A percentile compares a stretch with the other conserved stretches of the same genome.
Evolutionary conservation across 2,329 filamentous ascomycete species (phyloP).

Genomic region (Orbilia brochopaga): DNA sequence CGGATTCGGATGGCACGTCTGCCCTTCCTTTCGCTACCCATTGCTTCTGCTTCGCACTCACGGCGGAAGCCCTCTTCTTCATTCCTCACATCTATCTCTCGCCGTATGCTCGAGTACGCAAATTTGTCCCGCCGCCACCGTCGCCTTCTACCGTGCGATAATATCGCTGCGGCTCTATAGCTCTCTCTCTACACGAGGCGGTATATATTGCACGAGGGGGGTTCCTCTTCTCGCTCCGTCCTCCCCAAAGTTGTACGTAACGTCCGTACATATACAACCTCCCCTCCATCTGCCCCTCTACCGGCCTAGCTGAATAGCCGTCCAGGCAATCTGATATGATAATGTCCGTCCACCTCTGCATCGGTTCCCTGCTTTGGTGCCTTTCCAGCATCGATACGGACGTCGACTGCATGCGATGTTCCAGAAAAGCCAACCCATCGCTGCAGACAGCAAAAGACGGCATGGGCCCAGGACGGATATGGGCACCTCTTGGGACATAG

Average conservation of each 20-base stretch:
- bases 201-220: neutral
- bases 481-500: constrained; percentile 24
- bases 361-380: constrained; percentile 9
- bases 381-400: constrained; percentile 22
- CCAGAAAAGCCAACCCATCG: constrained; percentile 31
- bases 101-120: neutral
- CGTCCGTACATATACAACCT: no score
- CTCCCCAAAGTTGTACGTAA: no score
- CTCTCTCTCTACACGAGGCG: neutral
- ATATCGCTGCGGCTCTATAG: neutral
- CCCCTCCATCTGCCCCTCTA: constrained; percentile 4
- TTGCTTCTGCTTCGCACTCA: neutral
- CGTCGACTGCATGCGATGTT: constrained; percentile 40
- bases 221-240: neutral
- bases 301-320: neutral
- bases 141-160: no score
- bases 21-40: neutral
- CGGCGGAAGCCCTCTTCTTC: no score
- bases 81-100: neutral
- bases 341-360: constrained; percentile 4
- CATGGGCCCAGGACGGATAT: constrained; percentile 16
- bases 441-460: constrained; percentile 20
- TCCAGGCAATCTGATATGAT: constrained; percentile 1
- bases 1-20: constrained; percentile 6
- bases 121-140: no score